Base-by-base conservation (phyloP, 495 filamentous ascomycete species). In the Sporormia fimetaria region DNA sequence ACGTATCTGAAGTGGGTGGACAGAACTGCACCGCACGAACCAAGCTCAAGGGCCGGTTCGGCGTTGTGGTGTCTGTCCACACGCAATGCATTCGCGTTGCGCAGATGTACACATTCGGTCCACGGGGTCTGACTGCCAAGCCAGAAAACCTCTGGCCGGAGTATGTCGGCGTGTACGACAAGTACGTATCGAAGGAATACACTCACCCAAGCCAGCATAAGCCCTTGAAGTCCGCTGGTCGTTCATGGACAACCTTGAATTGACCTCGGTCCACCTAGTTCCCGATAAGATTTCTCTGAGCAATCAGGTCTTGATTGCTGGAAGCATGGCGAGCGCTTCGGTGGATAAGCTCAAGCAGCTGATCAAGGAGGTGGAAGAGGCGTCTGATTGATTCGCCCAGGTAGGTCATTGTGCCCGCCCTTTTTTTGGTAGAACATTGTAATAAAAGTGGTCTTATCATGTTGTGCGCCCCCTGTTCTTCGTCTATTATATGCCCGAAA, bases 1-100 rank as follows among this genome's bases (percentile, higher is more conserved):
- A 18, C 15, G 24, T 14, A 10, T 28, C 32, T 24, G 9, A 18
- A 11, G 20, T 39, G 10, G 42, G 42, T 12, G 27, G 34, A 10
- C 18, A 1, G 4, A 21, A 14, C 11, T 29, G 17, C 20, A 30
- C n/a, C 21, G 33, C 42, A 2, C 3, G 25, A 3, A 20, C 37
- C 12, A 8, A 42, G 3, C 4, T 37, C 3, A 48, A 48, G 20
- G 44, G 37, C 1, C n/a, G 44, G 22, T 48, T 48, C 26, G 44
- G 22, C 10, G 26, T 48, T 11, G 38, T 48, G 2, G 6, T 48
- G 3, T 31, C 16, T 12, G 26, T 14, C 22, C 37, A 16, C 15
- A 18, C 12, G 6, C 30, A 48, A 32, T n/a, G 14, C 6, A 9
- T 32, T 3, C 22, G 30, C 15, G 38, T 48, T 3, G 30, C 21